phyloP scores from a whole-genome alignment of 1,284 basidiomycete species.

The Cryptococcus wingfieldii region DNA sequence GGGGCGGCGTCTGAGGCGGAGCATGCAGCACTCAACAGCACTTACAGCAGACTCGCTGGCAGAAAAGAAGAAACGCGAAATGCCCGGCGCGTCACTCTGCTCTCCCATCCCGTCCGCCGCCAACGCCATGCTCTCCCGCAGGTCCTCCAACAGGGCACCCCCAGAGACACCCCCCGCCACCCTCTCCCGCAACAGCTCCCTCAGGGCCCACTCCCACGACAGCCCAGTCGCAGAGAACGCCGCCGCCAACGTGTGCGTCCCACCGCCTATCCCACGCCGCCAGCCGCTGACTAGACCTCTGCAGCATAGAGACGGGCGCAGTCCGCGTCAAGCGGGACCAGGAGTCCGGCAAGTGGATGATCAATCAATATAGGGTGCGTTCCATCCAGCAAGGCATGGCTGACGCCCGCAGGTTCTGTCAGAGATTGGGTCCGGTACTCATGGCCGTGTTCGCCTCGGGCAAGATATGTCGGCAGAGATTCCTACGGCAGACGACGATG shows the following conservation, averaged over 20 bases:
- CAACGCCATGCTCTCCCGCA: constrained; percentile 27
- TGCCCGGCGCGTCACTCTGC: neutral
- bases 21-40: neutral
- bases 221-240: constrained; percentile 23
- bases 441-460: constrained; percentile 73
- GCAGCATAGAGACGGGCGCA: constrained; percentile 58
- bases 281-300: neutral
- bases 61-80: neutral
- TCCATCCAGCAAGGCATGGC: neutral
- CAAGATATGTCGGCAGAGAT: constrained; percentile 55
- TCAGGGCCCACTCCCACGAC: constrained; percentile 1
- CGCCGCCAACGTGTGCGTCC: constrained; percentile 34
- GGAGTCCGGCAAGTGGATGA: constrained; percentile 53
- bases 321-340: constrained; percentile 44
- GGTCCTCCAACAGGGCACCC: constrained; percentile 6
- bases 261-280: neutral
- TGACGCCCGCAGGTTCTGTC: constrained; percentile 50
- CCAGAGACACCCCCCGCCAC: neutral
- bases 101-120: too few species aligned
- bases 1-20: neutral
- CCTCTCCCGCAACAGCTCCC: neutral
- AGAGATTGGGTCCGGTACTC: constrained; percentile 72
- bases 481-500: constrained; percentile 16
- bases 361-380: constrained; percentile 68
- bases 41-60: neutral